Conservation (phyloP, 2,329 filamentous ascomycete genomes). For the Talaromyces sp. region DNA sequence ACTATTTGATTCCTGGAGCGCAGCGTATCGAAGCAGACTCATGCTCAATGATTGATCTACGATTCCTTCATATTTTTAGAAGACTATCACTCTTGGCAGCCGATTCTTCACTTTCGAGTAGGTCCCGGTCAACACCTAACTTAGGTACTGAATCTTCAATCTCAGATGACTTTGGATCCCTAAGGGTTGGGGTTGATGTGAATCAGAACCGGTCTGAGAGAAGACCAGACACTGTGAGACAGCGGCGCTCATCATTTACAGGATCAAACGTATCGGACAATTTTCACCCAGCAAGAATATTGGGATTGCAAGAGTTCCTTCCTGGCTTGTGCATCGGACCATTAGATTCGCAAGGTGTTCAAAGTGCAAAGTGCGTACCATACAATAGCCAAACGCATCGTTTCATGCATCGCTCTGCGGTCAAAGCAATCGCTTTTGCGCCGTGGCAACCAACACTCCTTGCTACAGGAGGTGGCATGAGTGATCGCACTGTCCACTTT, state of each 20-base stretch:
- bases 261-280: not conserved
- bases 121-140: not conserved
- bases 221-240: not conserved
- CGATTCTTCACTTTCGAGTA: not conserved
- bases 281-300: not conserved
- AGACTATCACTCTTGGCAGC: not conserved
- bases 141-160: not conserved
- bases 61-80: conserved; percentile 17
- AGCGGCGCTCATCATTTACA: not conserved
- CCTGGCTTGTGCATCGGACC: not conserved
- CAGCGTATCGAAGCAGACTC: conserved; percentile 16
- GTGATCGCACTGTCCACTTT: conserved; percentile 94
- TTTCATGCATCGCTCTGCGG: conserved; percentile 76
- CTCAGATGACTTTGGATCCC: not conserved
- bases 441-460: conserved; percentile 85
- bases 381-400: conserved; percentile 60
- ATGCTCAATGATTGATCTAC: conserved; percentile 15
- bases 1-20: not conserved
- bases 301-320: not conserved
- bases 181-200: not conserved
- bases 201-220: not conserved
- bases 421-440: conserved; percentile 95
- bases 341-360: not conserved
- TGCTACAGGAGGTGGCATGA: conserved; percentile 86
- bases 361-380: conserved; percentile 36